phyloP scores from a whole-genome alignment of 495 filamentous ascomycete species.

The Aspergillus olivimuriae region DNA sequence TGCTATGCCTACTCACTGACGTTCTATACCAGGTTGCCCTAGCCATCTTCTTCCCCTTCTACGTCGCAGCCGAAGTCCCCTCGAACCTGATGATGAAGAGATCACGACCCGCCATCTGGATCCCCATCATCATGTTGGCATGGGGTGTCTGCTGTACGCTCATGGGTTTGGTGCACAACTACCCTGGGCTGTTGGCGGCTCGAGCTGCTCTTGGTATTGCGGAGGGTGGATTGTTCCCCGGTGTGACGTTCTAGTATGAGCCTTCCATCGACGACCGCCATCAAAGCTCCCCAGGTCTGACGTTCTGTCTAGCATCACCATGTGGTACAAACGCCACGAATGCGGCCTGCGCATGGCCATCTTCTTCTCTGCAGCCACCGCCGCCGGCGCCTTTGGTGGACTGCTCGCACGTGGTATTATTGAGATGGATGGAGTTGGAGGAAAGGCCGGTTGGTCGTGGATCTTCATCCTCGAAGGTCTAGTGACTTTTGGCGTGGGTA shows the following conservation, averaged over 20 bases:
- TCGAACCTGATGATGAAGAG: conserved; percentile 14
- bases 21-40: conserved; percentile 6
- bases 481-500: conserved; percentile 6
- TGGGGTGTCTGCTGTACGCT: conserved; percentile 7
- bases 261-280: background rate
- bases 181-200: conserved; percentile 2
- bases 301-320: conserved; percentile 4
- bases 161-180: conserved; percentile 9
- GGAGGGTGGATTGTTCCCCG: conserved; percentile 9
- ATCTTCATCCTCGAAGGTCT: conserved; percentile 12
- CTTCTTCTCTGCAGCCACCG: conserved; percentile 10
- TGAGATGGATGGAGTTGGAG: conserved; percentile 6
- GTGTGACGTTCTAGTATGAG: conserved; percentile 11
- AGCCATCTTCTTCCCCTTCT: conserved; percentile 14
- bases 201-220: conserved; percentile 7
- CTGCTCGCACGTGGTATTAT: conserved; percentile 8
- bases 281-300: background rate
- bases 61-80: conserved; percentile 12
- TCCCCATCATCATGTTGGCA: conserved; percentile 10
- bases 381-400: conserved; percentile 10
- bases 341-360: conserved; percentile 12
- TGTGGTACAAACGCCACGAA: conserved; percentile 12
- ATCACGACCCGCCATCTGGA: conserved; percentile 8
- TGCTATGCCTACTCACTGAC: background rate
- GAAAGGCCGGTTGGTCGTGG: conserved; percentile 7